Percentiles rank a stretch among this genome's conserved stretches.
Conservation (phyloP, 1,139 yeast genomes). For the Sugiyamaella grinbergsii region DNA sequence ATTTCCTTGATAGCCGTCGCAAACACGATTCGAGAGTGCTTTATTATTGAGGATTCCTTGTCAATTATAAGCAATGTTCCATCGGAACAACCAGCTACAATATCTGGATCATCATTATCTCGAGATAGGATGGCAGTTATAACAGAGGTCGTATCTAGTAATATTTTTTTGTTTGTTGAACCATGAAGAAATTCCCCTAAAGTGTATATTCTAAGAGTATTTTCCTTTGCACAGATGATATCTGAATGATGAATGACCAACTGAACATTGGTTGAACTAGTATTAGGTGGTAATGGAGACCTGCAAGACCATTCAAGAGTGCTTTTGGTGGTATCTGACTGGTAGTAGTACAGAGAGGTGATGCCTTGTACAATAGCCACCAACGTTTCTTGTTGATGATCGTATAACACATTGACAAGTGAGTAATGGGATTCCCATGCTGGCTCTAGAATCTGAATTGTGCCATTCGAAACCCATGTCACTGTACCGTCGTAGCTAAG, state of each 20-base stretch:
- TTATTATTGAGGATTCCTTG: constrained; percentile 20
- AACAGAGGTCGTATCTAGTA: constrained; percentile 1
- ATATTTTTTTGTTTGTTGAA: constrained; percentile 11
- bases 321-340: constrained; percentile 12
- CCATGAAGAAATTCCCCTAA: constrained; percentile 25
- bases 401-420: constrained; percentile 9
- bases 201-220: constrained; percentile 21
- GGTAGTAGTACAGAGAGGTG: constrained; percentile 11
- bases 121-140: constrained; percentile 1
- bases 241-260: constrained; percentile 22
- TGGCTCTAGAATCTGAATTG: constrained; percentile 32
- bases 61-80: constrained; percentile 26
- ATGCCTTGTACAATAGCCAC: constrained; percentile 20
- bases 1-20: constrained; percentile 29
- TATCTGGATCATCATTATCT: neutral
- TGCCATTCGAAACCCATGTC: constrained; percentile 31
- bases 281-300: neutral
- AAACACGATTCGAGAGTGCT: constrained; percentile 23
- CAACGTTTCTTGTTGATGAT: neutral
- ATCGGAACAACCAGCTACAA: constrained; percentile 28
- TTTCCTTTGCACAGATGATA: constrained; percentile 25
- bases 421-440: constrained; percentile 24
- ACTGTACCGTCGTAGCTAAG: constrained; percentile 30
- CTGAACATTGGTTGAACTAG: neutral
- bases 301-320: constrained; percentile 10